Evolutionary conservation across 2,329 filamentous ascomycete species (phyloP).

Genomic region (Zopfia rhizophila): DNA sequence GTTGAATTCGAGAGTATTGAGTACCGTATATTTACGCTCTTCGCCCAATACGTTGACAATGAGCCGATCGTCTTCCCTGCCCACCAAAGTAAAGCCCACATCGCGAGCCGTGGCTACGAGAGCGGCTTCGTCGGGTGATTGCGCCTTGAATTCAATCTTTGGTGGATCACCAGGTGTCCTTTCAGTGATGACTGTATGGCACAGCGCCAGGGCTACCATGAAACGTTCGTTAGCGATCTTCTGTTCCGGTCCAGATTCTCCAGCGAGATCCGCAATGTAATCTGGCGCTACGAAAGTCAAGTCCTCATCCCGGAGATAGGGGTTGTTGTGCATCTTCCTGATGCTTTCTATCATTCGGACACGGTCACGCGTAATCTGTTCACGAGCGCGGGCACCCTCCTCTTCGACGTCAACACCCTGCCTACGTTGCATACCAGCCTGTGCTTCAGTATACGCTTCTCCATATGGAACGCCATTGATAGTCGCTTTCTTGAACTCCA

Average conservation of each 20-base stretch:
- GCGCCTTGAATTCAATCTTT: conserved; percentile 93
- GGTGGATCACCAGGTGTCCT: conserved; percentile 89
- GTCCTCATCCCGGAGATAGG: conserved; percentile 88
- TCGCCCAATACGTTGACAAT: conserved; percentile 87
- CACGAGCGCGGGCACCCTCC: conserved; percentile 76
- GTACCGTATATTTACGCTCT: conserved; percentile 83
- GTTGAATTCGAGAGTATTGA: conserved; percentile 98
- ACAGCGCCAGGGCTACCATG: conserved; percentile 95
- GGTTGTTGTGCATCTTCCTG: conserved; percentile 84
- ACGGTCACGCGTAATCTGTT: conserved; percentile 83
- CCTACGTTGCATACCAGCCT: conserved; percentile 94
- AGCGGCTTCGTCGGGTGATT: conserved; percentile 96
- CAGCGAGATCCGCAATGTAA: conserved; percentile 84
- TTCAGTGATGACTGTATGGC: conserved; percentile 95
- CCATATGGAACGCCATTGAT: conserved; percentile 97
- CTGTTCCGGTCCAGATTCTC: conserved; percentile 80
- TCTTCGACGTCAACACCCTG: conserved; percentile 86
- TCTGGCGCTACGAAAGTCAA: conserved; percentile 93
- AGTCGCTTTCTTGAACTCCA: conserved; percentile 99
- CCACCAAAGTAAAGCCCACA: conserved; percentile 92
- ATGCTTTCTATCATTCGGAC: conserved; percentile 76
- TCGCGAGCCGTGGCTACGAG: conserved; percentile 94
- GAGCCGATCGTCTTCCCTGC: conserved; percentile 81
- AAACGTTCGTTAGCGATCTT: conserved; percentile 83
- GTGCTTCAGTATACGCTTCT: conserved; percentile 96